These are phyloP conservation scores for Stemphylium beticola DNA, from an alignment of 2,329 filamentous ascomycete species.

Conservation along the genomic window DNA sequence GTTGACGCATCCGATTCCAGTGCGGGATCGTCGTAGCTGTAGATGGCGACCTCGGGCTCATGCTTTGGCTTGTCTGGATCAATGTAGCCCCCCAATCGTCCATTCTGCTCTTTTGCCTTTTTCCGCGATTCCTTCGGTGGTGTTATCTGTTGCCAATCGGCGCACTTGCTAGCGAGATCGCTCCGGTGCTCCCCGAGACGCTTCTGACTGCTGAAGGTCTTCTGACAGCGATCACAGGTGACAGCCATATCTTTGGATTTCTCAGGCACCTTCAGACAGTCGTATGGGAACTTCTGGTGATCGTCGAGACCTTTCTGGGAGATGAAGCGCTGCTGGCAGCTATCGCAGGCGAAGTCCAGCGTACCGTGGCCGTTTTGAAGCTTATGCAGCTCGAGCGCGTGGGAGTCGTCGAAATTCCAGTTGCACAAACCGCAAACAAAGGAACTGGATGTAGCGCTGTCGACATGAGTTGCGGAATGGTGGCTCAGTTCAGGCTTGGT, in stretches of 20 bases:
- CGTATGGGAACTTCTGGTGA: slow-evolving; percentile 15
- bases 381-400: slow-evolving; percentile 30
- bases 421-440: slow-evolving; percentile 21
- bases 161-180: slow-evolving; percentile 17
- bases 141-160: slow-evolving; percentile 16
- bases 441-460: neutral
- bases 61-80: slow-evolving; percentile 20
- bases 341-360: slow-evolving; percentile 1
- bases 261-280: slow-evolving; percentile 7
- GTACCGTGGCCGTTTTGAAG: slow-evolving; percentile 16
- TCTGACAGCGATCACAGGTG: slow-evolving; percentile 19
- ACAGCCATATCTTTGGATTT: neutral
- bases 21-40: slow-evolving; percentile 6
- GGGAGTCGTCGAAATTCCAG: slow-evolving; percentile 23
- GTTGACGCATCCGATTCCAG: slow-evolving; percentile 11
- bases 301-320: neutral
- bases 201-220: slow-evolving; percentile 13
- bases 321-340: slow-evolving; percentile 9
- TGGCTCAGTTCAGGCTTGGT: slow-evolving; percentile 15
- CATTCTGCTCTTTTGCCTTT: too few species aligned
- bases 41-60: neutral
- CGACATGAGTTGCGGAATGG: slow-evolving; percentile 24
- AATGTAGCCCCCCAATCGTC: slow-evolving; percentile 2
- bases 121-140: neutral
- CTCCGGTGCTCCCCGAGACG: slow-evolving; percentile 20